These are phyloP conservation scores for Lentinula raphanica DNA, from an alignment of 768 basidiomycete genomes.

Conservation along the genomic window DNA sequence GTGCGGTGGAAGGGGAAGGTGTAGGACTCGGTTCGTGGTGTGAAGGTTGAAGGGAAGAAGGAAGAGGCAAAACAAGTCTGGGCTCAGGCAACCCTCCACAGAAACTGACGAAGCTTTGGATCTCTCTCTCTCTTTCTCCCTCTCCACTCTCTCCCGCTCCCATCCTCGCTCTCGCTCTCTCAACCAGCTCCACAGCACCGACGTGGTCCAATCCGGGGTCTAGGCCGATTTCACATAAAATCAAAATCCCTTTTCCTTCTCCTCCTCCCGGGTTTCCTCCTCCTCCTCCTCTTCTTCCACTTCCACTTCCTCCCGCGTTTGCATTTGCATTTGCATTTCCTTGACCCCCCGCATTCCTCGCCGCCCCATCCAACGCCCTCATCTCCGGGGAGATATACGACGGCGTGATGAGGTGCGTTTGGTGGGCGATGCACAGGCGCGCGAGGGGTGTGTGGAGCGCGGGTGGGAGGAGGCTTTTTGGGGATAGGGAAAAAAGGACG, in stretches of 20 bases:
- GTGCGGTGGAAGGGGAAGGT: no score
- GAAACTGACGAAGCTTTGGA: constrained; percentile 80
- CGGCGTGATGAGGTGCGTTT: constrained; percentile 82
- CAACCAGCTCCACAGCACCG: constrained; percentile 71
- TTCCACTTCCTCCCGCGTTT: no score
- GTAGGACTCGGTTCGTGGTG: no score
- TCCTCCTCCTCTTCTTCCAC: no score
- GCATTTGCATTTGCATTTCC: no score
- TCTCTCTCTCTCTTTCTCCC: constrained; percentile 43
- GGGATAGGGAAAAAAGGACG: background rate
- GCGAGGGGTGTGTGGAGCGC: constrained; percentile 69
- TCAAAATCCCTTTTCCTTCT: constrained; percentile 57
- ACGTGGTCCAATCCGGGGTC: constrained; percentile 91
- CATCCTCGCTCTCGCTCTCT: constrained; percentile 40
- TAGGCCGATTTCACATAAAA: constrained; percentile 87
- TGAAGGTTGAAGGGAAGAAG: no score
- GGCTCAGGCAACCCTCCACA: constrained; percentile 91
- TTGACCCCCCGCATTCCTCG: no score
- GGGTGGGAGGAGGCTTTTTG: constrained; percentile 69
- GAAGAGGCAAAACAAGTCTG: constrained; percentile 46
- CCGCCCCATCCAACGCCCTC: constrained; percentile 58
- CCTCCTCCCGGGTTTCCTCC: constrained; percentile 54
- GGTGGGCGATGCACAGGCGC: constrained; percentile 59
- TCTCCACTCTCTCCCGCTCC: constrained; percentile 26
- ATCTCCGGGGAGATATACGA: constrained; percentile 85